These are phyloP conservation scores for Aspergillus heteromorphus DNA, from an alignment of 495 filamentous ascomycete species.

Conservation along the genomic window DNA sequence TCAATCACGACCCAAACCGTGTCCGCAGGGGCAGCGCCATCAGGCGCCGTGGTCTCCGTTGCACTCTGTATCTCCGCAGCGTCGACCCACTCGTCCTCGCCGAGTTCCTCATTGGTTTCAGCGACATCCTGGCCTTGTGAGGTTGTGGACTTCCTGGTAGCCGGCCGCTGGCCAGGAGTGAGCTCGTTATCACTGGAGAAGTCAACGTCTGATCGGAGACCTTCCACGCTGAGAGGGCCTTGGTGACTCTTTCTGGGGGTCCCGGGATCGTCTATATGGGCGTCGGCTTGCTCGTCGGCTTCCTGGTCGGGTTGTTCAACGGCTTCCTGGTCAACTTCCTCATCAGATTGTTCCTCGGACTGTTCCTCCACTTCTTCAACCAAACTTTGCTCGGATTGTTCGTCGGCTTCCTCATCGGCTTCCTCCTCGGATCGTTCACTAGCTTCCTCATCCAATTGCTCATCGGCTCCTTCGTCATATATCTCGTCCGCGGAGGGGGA, in stretches of 20 bases:
- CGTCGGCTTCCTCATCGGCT: too few species aligned
- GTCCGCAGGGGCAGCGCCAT: neutral
- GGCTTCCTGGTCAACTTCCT: neutral
- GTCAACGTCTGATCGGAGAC: neutral
- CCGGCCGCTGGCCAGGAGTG: neutral
- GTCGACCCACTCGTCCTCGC: neutral
- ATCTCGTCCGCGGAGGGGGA: too few species aligned
- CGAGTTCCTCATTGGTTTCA: neutral
- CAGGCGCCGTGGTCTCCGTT: neutral
- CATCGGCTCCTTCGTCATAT: too few species aligned
- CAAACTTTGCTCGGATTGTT: too few species aligned
- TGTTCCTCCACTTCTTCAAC: too few species aligned
- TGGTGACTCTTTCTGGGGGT: too few species aligned
- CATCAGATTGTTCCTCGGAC: too few species aligned
- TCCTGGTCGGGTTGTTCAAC: neutral
- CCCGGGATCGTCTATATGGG: too few species aligned
- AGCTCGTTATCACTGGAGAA: neutral
- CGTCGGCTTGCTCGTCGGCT: neutral
- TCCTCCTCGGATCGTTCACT: too few species aligned
- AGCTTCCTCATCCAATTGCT: neutral
- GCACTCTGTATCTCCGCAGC: neutral
- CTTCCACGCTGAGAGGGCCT: neutral
- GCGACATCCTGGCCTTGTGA: neutral
- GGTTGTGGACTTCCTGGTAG: neutral
- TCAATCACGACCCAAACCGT: neutral